Conservation (phyloP, 2,329 filamentous ascomycete genomes). For the Curvularia lunata region DNA sequence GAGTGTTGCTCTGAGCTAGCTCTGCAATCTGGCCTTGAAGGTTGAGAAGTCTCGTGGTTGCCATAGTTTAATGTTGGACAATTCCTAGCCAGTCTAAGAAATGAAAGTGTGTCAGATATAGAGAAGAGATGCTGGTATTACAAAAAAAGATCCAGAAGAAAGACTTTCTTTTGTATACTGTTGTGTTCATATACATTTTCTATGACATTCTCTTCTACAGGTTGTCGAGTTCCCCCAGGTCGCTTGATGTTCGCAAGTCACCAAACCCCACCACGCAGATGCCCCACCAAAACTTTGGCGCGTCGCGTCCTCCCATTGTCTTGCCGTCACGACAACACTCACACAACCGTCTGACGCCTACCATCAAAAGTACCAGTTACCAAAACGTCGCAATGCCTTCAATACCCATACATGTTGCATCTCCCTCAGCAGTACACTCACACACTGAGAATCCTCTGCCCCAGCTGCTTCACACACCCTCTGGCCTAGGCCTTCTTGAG, state of each 20-base stretch:
- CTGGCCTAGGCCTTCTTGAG: conserved; percentile 87
- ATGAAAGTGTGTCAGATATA: background rate
- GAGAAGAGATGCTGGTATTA: background rate
- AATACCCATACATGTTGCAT: conserved; percentile 33
- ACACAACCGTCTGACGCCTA: background rate
- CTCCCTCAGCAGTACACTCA: background rate
- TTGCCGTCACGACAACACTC: background rate
- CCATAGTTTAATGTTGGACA: background rate
- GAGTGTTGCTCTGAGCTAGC: background rate
- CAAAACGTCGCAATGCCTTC: conserved; percentile 35
- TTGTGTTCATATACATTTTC: too few species aligned
- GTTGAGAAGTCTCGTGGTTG: background rate
- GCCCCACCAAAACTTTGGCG: conserved; percentile 20
- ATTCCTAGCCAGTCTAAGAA: background rate
- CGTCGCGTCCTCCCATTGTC: conserved; percentile 16
- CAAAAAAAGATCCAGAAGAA: too few species aligned
- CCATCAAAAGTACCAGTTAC: background rate
- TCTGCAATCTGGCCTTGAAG: background rate
- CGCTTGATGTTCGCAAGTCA: background rate
- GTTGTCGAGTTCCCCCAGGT: background rate
- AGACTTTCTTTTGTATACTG: too few species aligned
- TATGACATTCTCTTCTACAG: background rate
- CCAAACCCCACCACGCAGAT: background rate
- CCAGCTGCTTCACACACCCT: conserved; percentile 82
- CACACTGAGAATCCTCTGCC: conserved; percentile 68